Evolutionary conservation across 495 filamentous ascomycete genomes (phyloP).

Genomic region (Trichoderma virens): DNA sequence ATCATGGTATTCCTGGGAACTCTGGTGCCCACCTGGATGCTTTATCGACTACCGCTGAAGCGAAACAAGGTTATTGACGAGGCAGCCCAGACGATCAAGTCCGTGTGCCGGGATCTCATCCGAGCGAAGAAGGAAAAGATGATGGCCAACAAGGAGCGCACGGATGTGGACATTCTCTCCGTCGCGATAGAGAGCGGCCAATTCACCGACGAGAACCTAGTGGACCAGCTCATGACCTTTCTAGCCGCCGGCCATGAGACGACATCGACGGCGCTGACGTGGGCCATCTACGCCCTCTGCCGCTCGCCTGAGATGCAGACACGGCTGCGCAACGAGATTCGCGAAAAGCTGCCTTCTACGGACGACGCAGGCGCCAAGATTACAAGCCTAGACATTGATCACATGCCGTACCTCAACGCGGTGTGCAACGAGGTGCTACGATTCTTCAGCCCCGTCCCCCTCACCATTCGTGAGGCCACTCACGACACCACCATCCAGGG

Average conservation of each 20-base stretch:
- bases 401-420: slow-evolving; percentile 48
- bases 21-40: slow-evolving; percentile 43
- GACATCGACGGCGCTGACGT: slow-evolving; percentile 49
- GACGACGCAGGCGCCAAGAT: slow-evolving; percentile 36
- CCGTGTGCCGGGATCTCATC: slow-evolving; percentile 58
- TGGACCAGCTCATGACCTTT: slow-evolving; percentile 94
- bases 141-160: slow-evolving; percentile 42
- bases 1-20: slow-evolving; percentile 38
- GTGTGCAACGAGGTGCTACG: slow-evolving; percentile 42
- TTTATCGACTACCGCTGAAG: slow-evolving; percentile 51
- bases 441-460: slow-evolving; percentile 39
- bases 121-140: slow-evolving; percentile 57
- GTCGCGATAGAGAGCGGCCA: slow-evolving; percentile 69
- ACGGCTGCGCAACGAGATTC: slow-evolving; percentile 46
- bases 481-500: slow-evolving; percentile 59
- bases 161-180: slow-evolving; percentile 70
- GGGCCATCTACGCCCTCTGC: slow-evolving; percentile 46
- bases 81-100: slow-evolving; percentile 51
- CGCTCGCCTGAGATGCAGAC: slow-evolving; percentile 40
- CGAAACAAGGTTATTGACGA: slow-evolving; percentile 54
- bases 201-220: slow-evolving; percentile 71
- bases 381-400: slow-evolving; percentile 42
- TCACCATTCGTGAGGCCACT: slow-evolving; percentile 55
- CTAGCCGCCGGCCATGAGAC: slow-evolving; percentile 85
- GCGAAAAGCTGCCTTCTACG: slow-evolving; percentile 51